Percentiles rank a stretch among this genome's conserved stretches.
Conservation (phyloP, 805 yeast species). For the Wickerhamiella domercqiae region DNA sequence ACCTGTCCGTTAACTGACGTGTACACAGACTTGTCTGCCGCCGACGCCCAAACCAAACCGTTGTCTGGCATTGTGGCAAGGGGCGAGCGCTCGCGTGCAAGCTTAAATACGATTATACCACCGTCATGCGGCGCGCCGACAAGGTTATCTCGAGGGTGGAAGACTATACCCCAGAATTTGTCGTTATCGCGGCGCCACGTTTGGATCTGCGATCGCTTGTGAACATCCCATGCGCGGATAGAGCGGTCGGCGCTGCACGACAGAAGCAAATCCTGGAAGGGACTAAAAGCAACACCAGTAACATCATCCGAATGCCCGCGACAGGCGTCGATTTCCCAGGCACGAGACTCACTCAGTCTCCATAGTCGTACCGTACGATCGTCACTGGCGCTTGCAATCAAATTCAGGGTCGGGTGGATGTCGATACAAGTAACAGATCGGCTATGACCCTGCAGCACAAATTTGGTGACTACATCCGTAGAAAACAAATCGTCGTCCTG, state of each 20-base stretch:
- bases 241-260: slow-evolving; percentile 96
- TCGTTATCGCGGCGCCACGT: slow-evolving; percentile 89
- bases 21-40: slow-evolving; percentile 51
- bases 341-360: slow-evolving; percentile 95
- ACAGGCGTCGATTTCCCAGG: slow-evolving; percentile 98
- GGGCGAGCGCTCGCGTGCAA: slow-evolving; percentile 97
- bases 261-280: slow-evolving; percentile 76
- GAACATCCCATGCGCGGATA: slow-evolving; percentile 90
- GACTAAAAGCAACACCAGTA: slow-evolving; percentile 79
- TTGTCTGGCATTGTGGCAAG: slow-evolving; percentile 48
- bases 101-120: slow-evolving; percentile 95
- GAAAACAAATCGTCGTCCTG: slow-evolving; percentile 61
- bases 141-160: slow-evolving; percentile 80
- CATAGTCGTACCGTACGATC: slow-evolving; percentile 90
- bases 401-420: slow-evolving; percentile 91
- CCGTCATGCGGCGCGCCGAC: slow-evolving; percentile 95
- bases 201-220: slow-evolving; percentile 82
- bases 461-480: slow-evolving; percentile 85
- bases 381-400: slow-evolving; percentile 91
- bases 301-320: slow-evolving; percentile 95
- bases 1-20: slow-evolving; percentile 53
- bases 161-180: slow-evolving; percentile 82
- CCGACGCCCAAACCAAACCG: slow-evolving; percentile 49
- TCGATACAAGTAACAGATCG: slow-evolving; percentile 98
- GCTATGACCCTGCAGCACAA: slow-evolving; percentile 93